Base-by-base conservation (phyloP, 202 grass and related monocot species). In the Elaeis oleifera region DNA sequence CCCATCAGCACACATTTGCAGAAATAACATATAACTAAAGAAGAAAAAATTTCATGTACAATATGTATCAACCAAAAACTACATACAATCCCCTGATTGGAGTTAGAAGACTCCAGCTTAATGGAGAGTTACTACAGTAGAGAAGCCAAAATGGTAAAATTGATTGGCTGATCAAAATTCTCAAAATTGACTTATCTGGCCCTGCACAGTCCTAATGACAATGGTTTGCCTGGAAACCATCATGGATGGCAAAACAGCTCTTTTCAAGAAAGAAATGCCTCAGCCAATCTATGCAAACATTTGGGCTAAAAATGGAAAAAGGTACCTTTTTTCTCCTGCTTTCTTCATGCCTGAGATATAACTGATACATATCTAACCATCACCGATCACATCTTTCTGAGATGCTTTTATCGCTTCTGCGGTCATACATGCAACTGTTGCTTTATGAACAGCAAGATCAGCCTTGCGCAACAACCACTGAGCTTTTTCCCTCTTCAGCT, bases 401-500 rank as follows among this genome's bases (percentile, higher is more conserved):
- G 91, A 94, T 16, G 77, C 71, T 68, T 81, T 82, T 71, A 94
- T 84, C 8, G 88, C 78, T 5, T 87, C 82, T 4, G 82, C 84
- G 4, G 90, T 84, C 79, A 89, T 84, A 59, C 94, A 69, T 18
- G 85, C 77, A n/a, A 65, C 74, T 11, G 85, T 75, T 16, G 88
- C 94, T 70, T 76, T 89, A 76, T 99, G 88, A 28, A 89, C 44
- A 16, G 94, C 82, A 5, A 89, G 79, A 69, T 94, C 88, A 53
- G 94, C 94, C 67, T 86, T 94, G 69, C 80, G 84, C 85, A 92
- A 80, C 68, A 94, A 75, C 62, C 83, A 85, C 17, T 86, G 71
- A 4, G 85, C 88, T 74, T 77, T 99, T 20, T 99, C 94, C 71
- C 82, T 89, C 67, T 94, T 99, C 65, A 94, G 79, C 58, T 71